These are phyloP conservation scores for Brasilioporus rufonigricans DNA, from an alignment of 768 basidiomycete species.

Conservation along the genomic window DNA sequence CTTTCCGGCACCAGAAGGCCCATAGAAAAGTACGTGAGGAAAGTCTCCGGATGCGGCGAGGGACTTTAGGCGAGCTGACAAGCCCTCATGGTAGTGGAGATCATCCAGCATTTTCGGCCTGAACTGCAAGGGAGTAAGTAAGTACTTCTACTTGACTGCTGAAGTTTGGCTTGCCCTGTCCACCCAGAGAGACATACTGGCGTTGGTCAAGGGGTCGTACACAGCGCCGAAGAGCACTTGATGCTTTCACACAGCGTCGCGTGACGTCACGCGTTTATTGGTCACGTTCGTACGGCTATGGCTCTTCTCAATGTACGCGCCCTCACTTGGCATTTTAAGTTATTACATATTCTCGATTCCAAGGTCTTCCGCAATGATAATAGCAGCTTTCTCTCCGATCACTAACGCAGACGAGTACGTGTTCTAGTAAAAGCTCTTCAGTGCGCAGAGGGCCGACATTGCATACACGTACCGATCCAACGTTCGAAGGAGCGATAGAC, in stretches of 20 bases:
- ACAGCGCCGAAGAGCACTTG: neutral
- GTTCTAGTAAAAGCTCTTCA: slow-evolving; percentile 11
- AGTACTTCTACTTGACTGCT: neutral
- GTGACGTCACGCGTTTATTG: slow-evolving; percentile 33
- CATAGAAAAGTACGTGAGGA: slow-evolving; percentile 97
- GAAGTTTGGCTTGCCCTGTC: slow-evolving; percentile 37
- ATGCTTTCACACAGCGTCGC: slow-evolving; percentile 11
- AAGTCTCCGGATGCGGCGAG: slow-evolving; percentile 90
- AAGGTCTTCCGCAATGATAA: slow-evolving; percentile 11
- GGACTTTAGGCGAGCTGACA: slow-evolving; percentile 77
- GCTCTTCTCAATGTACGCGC: too few relatives aligned
- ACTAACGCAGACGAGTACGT: slow-evolving; percentile 23
- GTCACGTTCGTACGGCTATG: slow-evolving; percentile 17
- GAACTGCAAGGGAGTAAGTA: slow-evolving; percentile 48
- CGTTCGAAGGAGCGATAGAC: slow-evolving; percentile 40
- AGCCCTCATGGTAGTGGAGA: slow-evolving; percentile 82
- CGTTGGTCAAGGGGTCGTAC: neutral
- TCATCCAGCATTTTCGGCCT: slow-evolving; percentile 82
- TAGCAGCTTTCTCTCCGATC: slow-evolving; percentile 22
- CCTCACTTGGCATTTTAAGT: too few relatives aligned
- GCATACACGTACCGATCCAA: slow-evolving; percentile 11
- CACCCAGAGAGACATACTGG: slow-evolving; percentile 66
- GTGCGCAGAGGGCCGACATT: neutral
- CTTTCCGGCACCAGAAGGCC: slow-evolving; percentile 95
- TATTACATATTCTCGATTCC: neutral